phyloP scores from a whole-genome alignment of 257 asterid species.

The Linderniella brevidens region DNA sequence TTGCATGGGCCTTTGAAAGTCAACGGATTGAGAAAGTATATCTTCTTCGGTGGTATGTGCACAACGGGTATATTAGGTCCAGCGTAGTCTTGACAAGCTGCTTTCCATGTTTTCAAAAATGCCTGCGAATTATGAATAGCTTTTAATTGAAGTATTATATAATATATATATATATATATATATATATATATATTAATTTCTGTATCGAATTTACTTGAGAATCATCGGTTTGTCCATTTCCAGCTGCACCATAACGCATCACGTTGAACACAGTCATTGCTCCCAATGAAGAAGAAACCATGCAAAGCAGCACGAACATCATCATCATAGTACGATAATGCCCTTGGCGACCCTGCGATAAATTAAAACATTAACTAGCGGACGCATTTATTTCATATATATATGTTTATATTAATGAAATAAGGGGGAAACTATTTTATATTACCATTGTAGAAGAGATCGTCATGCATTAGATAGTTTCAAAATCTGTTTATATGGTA shows the following conservation, averaged over 20 bases:
- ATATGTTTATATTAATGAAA: no score
- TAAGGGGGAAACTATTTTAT: no score
- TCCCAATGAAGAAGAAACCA: conserved; percentile 17
- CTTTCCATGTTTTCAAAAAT: conserved; percentile 48
- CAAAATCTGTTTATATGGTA: no score
- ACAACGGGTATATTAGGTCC: conserved; percentile 15
- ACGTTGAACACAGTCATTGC: conserved; percentile 23
- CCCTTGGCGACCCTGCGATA: conserved; percentile 8
- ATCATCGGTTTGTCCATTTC: conserved; percentile 31
- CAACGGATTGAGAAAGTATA: conserved; percentile 25
- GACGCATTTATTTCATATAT: no score
- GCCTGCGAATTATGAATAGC: conserved; percentile 22
- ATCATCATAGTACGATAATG: conserved; percentile 6
- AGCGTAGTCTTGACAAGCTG: conserved; percentile 26
- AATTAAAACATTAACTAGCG: no score
- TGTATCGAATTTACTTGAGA: conserved; percentile 18
- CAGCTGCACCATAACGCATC: conserved; percentile 29
- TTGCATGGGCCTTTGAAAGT: conserved; percentile 50
- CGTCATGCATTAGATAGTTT: no score
- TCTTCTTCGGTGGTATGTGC: conserved; percentile 17
- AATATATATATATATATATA: neutral
- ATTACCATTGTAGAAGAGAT: no score
- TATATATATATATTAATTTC: neutral
- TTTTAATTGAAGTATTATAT: neutral
- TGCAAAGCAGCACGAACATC: conserved; percentile 13